A percentile compares a stretch with the other conserved stretches of the same genome.
Evolutionary conservation across 2,329 filamentous ascomycete genomes (phyloP).

Genomic region (Pseudonectria buxi): DNA sequence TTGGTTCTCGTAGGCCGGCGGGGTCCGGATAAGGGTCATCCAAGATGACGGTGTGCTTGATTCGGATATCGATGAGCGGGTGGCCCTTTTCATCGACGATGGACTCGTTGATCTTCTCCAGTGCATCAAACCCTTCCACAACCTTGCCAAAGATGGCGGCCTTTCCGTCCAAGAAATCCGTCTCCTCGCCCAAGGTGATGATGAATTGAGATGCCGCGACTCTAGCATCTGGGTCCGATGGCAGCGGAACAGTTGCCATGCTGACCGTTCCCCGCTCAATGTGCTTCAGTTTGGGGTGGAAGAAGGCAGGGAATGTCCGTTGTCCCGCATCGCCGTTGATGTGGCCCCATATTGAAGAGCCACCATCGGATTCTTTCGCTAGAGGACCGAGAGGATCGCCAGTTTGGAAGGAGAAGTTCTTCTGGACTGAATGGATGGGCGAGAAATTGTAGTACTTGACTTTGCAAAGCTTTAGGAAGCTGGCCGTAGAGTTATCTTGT

Average conservation of each 20-base stretch:
- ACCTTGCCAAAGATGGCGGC: constrained; percentile 94
- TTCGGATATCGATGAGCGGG: constrained; percentile 88
- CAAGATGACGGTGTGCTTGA: constrained; percentile 84
- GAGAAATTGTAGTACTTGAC: constrained; percentile 99
- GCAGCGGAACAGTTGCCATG: constrained; percentile 84
- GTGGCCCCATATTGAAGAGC: constrained; percentile 86
- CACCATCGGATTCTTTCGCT: constrained; percentile 80
- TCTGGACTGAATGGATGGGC: constrained; percentile 85
- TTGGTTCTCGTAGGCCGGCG: constrained; percentile 65
- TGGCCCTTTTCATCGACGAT: constrained; percentile 82
- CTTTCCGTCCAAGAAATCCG: constrained; percentile 86
- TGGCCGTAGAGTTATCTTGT: constrained; percentile 43
- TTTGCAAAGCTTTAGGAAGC: constrained; percentile 98
- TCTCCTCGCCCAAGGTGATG: constrained; percentile 80
- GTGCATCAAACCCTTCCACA: constrained; percentile 87
- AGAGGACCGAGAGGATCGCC: constrained; percentile 88
- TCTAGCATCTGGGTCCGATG: constrained; percentile 70
- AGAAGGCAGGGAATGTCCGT: constrained; percentile 75
- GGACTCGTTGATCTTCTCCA: constrained; percentile 88
- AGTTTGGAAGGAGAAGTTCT: constrained; percentile 92
- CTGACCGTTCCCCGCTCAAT: constrained; percentile 85
- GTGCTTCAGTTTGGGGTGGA: constrained; percentile 84
- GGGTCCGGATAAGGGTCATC: constrained; percentile 92
- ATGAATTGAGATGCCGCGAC: constrained; percentile 90
- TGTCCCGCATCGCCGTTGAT: constrained; percentile 60